These are phyloP conservation scores for Viola odorata DNA, from an alignment of 345 rosid genomes.

Conservation along the genomic window DNA sequence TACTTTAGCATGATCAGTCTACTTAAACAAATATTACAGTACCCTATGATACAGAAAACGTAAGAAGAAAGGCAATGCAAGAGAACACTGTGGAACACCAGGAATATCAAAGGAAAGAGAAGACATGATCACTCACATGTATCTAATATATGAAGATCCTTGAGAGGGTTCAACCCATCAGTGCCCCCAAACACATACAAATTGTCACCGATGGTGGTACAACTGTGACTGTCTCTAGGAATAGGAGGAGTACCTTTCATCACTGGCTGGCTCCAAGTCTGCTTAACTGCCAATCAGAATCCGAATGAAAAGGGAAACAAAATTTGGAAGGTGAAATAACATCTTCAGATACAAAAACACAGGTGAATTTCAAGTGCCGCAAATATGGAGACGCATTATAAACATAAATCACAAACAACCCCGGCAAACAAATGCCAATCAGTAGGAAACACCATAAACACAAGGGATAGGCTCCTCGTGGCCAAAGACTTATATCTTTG, in stretches of 20 bases:
- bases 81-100: not conserved
- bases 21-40: too few species aligned
- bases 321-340: not conserved
- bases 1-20: too few species aligned
- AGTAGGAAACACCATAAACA: too few species aligned
- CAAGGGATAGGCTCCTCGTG: too few species aligned
- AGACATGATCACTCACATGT: constrained; percentile 49
- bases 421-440: too few species aligned
- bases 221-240: constrained; percentile 94
- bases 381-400: not conserved
- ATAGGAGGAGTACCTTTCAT: constrained; percentile 65
- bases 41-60: too few species aligned
- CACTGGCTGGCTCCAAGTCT: constrained; percentile 75
- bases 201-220: constrained; percentile 67
- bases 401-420: too few species aligned
- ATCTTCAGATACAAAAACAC: not conserved
- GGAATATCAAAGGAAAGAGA: constrained; percentile 8
- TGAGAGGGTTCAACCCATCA: constrained; percentile 75
- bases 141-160: constrained; percentile 74
- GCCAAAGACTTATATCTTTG: too few species aligned
- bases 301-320: constrained; percentile 8
- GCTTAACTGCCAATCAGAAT: constrained; percentile 49
- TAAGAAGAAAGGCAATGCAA: too few species aligned
- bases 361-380: not conserved
- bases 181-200: constrained; percentile 92